Base-by-base conservation (phyloP, 345 rosid genomes). In the Orychophragmus violaceus region DNA sequence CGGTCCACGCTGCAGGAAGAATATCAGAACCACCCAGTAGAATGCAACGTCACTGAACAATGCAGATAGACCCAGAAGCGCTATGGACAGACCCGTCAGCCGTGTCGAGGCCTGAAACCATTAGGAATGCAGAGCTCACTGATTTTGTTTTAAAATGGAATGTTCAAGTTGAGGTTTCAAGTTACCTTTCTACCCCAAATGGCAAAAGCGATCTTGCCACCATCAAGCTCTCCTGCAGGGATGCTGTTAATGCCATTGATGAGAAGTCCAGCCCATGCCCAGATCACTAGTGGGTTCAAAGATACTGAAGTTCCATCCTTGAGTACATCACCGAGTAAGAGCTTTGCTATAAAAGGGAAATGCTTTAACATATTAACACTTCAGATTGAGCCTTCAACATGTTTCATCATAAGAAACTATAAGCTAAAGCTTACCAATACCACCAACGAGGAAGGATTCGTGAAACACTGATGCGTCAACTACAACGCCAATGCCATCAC, bases 181-280 rank as follows among this genome's bases (percentile, higher is more conserved):
- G 36, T 52, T 83, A 92, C 98, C 91, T 92, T 92, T 80, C 96
- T 83, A 74, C 96, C 98, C 96, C 96, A 92, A 27, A 92, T 80
- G 60, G 96, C 80, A 35, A 89, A 87, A 30, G 93, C 79, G 32
- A 92, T 86, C 70, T 87, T 75, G 24, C 98, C 96, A 11, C 96
- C 96, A 50, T 92, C 98, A 25, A 86, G 86, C 74, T 87, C 98
- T 68, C 98, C 96, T 0, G 96, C 98, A 8, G 95, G 98, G 62
- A 92, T 92, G 80, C 96, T 89, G 77, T 89, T 92, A 80, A 92
- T 83, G 54, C 90, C 95, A 72, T 89, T 92, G 25, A 92, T 86
- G 61, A 92, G 91, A 75, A 93, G 88, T 49, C 96, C 98, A 60
- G 94, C 91, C 92, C 97, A 93, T 11, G 97, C 90, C 96, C 97